Percentiles rank a stretch among this genome's conserved stretches.
Conservation (phyloP, 331 rosid genomes). For the Arachis monticola region DNA sequence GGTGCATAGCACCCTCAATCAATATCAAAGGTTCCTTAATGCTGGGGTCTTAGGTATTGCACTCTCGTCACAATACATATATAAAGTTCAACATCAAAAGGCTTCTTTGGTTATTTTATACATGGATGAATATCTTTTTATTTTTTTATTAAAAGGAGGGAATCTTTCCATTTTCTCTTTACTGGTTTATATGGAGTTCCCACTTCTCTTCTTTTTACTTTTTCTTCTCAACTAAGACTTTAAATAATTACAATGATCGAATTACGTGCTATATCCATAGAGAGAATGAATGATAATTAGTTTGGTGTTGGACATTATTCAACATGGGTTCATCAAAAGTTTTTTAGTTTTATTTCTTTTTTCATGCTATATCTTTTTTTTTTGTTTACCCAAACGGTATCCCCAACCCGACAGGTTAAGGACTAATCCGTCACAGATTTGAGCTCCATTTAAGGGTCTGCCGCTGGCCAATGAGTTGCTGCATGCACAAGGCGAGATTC, state of each 20-base stretch:
- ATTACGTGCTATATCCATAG: background rate
- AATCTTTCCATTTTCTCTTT: slow-evolving; percentile 34
- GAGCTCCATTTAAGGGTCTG: no score
- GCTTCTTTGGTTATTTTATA: slow-evolving; percentile 32
- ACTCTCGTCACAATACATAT: slow-evolving; percentile 33
- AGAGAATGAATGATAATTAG: no score
- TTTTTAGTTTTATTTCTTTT: no score
- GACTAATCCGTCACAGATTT: no score
- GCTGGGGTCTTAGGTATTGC: slow-evolving; percentile 49
- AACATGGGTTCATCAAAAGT: no score
- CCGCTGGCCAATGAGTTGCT: no score
- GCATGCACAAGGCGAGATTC: no score
- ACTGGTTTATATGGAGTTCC: slow-evolving; percentile 43
- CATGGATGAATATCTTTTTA: background rate
- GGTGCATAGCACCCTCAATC: slow-evolving; percentile 3
- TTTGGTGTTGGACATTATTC: no score
- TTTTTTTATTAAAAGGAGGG: slow-evolving; percentile 4
- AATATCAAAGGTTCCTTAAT: slow-evolving; percentile 47
- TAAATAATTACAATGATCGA: background rate
- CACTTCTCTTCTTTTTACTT: slow-evolving; percentile 10
- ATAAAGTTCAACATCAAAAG: slow-evolving; percentile 38
- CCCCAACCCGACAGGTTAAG: no score
- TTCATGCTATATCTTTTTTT: no score
- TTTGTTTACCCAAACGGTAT: no score
- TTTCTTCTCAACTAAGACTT: slow-evolving; percentile 11